Evolutionary conservation across 1,284 basidiomycete species (phyloP).

Genomic region (Leccinum huronense): DNA sequence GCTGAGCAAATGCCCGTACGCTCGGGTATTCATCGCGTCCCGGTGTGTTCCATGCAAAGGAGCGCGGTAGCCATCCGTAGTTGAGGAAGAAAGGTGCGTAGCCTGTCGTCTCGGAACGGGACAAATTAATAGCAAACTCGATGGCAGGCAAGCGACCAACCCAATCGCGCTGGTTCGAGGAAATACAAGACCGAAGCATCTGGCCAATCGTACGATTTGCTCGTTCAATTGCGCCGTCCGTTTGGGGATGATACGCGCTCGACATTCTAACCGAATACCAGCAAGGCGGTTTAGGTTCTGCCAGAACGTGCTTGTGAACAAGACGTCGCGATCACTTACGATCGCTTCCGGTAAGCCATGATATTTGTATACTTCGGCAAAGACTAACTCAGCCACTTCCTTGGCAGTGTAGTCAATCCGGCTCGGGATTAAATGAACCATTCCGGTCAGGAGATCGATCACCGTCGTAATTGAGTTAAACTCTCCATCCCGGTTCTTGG

Average conservation of each 20-base stretch:
- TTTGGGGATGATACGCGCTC: conserved; percentile 3
- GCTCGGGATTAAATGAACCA: background rate
- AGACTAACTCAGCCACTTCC: background rate
- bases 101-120: conserved; percentile 22
- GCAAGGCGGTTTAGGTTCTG: background rate
- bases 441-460: background rate
- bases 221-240: background rate
- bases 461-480: background rate
- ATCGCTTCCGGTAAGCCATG: background rate
- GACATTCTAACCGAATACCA: background rate
- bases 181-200: conserved; percentile 3
- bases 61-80: conserved; percentile 34
- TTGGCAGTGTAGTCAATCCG: background rate
- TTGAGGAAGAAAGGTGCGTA: conserved; percentile 40
- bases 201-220: background rate
- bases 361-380: background rate
- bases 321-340: background rate
- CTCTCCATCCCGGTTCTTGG: background rate
- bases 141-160: background rate
- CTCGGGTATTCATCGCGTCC: conserved; percentile 20
- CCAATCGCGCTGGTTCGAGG: conserved; percentile 10
- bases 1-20: conserved; percentile 24
- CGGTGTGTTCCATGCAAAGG: conserved; percentile 30
- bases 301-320: conserved; percentile 4
- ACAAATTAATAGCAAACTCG: conserved; percentile 24